Evolutionary conservation across 2,329 filamentous ascomycete genomes (phyloP), one percentile per base, ranked within the genome.

Genomic region (Verticillium longisporum): DNA sequence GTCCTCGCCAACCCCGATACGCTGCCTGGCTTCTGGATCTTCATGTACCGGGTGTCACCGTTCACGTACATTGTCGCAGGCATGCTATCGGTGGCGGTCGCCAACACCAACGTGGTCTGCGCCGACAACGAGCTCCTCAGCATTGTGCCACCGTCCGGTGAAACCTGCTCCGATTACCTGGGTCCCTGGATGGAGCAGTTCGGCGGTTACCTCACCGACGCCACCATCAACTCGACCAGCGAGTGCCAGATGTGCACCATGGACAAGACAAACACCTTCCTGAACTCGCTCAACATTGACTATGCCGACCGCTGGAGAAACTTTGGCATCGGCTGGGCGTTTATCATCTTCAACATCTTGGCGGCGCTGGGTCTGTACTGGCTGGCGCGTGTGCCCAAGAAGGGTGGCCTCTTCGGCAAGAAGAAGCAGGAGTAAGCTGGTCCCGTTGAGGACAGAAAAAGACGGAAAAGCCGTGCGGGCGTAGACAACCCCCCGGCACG

Each of bases 1-100:
- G 88, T 95, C 57, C 82, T 96, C 64, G 86, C 87, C 33, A 77
- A 78, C 6, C 88, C 88, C 0, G 73, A 76, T 2, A 73, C 75
- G 2, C 81, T 94, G 37, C 89, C 90, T 0, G 77, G 83, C 6
- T 92, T 93, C 80, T 94, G 90, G 89, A 87, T 88, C 67, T 92
- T 92, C 79, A 90, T 92, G 87, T 94, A 94, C 74, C 85, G 89
- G 56, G 76, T 92, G 57, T 92, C 88, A 0, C 92, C 92, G 0
- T 90, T 97, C 67, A 93, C 89, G 0, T 97, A 96, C 71, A 77
- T 95, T 15, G 85, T 94, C 32, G 82, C 83, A 10, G 90, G 87
- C 26, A 86, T 96, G 77, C 73, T 94, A 0, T 82, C 88, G 0
- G 84, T 83, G 0, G 90, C 85, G 3, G 77, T 96, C 5, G 89